Base-by-base conservation (phyloP, 2,329 filamentous ascomycete genomes). In the Alternaria dauci region DNA sequence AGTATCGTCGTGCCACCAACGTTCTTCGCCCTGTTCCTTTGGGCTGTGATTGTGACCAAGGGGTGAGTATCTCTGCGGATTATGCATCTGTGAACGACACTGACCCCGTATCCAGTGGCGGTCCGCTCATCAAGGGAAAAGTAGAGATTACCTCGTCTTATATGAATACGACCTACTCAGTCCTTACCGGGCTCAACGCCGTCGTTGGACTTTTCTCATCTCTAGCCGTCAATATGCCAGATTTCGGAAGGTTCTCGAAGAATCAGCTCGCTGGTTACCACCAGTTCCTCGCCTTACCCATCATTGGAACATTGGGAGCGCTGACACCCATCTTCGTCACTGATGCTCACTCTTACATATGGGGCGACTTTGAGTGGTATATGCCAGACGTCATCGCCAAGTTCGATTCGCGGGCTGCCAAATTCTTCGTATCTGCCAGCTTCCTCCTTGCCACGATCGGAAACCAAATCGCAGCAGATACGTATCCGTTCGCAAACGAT, bases 251-350 rank as follows among this genome's bases (percentile, higher is more conserved):
- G 2, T 81, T 81, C 63, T 80, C 73, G 46, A 82, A 80, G 67
- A 79, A 81, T 48, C 75, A 70, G n/a, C 69, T 81, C 18, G 71
- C 67, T 1, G 79, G 80, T 39, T 76, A 76, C 38, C 81, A 82
- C 50, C 82, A 83, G 61, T 81, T 81, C 63, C 79, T 83, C 63
- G 82, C 83, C 50, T 74, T 84, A 1, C 81, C 82, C 4, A 74
- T 84, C 55, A 84, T 85, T 51, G 71, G 71, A 52, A 84, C 81
- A 6, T 69, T 84, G 25, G 80, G 82, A 42, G 78, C 80, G 8
- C 68, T 84, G 28, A 81, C 82, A 18, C 83, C 82, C 14, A 83
- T 85, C 59, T 78, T 85, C 46, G 79, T 82, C 9, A 83, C 82
- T 3, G 80, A 79, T 30, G 82, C 82, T 2, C 78, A 82, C 25